phyloP scores from a whole-genome alignment of 768 basidiomycete species.

The Hypholoma sublateritium region DNA sequence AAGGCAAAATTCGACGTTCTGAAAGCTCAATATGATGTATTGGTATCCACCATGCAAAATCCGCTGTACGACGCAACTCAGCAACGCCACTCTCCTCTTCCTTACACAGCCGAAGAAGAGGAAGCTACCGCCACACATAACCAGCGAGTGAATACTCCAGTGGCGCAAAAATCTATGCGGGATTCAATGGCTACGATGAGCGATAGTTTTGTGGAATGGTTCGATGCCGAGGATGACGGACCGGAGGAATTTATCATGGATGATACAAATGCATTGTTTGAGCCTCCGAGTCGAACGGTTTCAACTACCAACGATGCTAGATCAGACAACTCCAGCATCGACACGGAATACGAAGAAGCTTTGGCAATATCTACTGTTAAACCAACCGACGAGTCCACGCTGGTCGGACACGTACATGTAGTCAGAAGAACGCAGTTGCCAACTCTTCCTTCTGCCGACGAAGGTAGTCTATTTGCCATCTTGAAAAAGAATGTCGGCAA shows the following conservation, averaged over 20 bases:
- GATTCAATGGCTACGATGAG: conserved; percentile 51
- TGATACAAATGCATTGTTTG: conserved; percentile 33
- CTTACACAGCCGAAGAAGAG: conserved; percentile 48
- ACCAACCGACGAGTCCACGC: conserved; percentile 12
- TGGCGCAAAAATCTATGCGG: conserved; percentile 37
- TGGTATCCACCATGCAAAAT: conserved; percentile 43
- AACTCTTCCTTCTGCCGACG: conserved; percentile 61
- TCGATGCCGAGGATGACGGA: conserved; percentile 71
- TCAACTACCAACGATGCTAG: conserved; percentile 41
- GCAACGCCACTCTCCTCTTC: conserved; percentile 34
- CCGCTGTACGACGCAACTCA: conserved; percentile 27
- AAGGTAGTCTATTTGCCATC: conserved; percentile 80
- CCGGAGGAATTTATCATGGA: conserved; percentile 73
- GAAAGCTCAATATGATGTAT: conserved; percentile 56
- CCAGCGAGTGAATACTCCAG: conserved; percentile 18
- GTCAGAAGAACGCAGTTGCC: conserved; percentile 59
- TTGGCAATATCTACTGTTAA: conserved; percentile 3
- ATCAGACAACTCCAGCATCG: conserved; percentile 49
- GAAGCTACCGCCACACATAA: conserved; percentile 12
- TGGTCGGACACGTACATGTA: conserved; percentile 27
- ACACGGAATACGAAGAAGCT: conserved; percentile 51
- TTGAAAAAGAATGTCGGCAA: conserved; percentile 90
- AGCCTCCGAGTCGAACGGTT: conserved; percentile 37
- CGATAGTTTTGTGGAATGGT: conserved; percentile 68
- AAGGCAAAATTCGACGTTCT: conserved; percentile 49